Conservation (phyloP, 2,329 filamentous ascomycete genomes). For the Calcarisporium arbuscula region DNA sequence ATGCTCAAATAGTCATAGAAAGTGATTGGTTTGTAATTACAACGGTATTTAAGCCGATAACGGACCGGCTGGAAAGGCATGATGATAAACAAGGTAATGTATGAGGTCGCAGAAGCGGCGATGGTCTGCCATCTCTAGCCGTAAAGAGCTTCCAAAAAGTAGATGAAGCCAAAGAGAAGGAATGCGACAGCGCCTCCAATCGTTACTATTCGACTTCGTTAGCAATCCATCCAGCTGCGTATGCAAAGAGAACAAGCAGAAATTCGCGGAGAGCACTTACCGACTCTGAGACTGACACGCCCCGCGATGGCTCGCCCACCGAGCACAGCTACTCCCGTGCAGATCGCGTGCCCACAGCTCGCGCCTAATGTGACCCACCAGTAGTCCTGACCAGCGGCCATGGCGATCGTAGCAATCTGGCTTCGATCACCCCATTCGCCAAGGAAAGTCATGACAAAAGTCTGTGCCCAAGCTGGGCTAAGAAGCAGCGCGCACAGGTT, state of each 20-base stretch:
- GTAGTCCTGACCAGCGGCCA: conserved; percentile 97
- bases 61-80: not conserved
- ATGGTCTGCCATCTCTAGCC: conserved; percentile 23
- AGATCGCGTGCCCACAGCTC: conserved; percentile 77
- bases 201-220: conserved; percentile 58
- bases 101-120: too few species aligned
- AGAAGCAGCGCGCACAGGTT: conserved; percentile 85
- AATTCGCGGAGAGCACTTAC: conserved; percentile 54
- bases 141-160: conserved; percentile 74
- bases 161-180: conserved; percentile 85
- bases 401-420: conserved; percentile 97
- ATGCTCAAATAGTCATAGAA: not conserved
- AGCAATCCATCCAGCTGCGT: conserved; percentile 8
- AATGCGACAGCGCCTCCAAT: conserved; percentile 88
- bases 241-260: not conserved
- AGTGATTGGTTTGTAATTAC: conserved; percentile 6
- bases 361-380: conserved; percentile 97
- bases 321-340: conserved; percentile 85
- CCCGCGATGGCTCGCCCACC: conserved; percentile 91
- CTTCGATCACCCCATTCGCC: conserved; percentile 97
- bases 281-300: conserved; percentile 88
- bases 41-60: not conserved
- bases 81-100: not conserved
- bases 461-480: conserved; percentile 97
- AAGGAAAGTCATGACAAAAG: conserved; percentile 97